Base-by-base conservation (phyloP, 2,329 filamentous ascomycete species). In the Fusarium tjaetaba region DNA sequence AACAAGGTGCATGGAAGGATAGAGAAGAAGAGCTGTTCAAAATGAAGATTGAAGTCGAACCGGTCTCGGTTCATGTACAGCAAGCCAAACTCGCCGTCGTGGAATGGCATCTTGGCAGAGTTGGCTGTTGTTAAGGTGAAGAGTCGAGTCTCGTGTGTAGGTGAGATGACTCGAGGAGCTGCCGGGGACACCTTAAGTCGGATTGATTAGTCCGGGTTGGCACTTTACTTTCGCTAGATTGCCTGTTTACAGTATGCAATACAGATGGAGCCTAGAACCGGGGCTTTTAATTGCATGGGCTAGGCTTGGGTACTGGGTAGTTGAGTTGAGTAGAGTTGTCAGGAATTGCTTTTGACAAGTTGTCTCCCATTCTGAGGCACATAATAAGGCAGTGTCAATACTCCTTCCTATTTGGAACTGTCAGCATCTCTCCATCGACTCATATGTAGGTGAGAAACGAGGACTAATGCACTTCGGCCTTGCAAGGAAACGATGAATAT, bases 41-140 rank as follows among this genome's bases (percentile, higher is more conserved):
- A 87, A 26, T 80, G 80, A 56, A 87, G 76, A 4, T 85, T 88
- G 61, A 87, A 87, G 73, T 87, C 86, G 57, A 88, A 88, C 61
- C 85, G 82, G 61, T 79, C 82, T 10, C 84, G 83, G n/a, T 36
- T 18, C 55, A 58, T 45, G 30, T 45, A 28, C 28, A 58, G 30
- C 28, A 58, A 36, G n/a, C 20, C 55, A 46, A 46, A 28, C 41
- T 58, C 55, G 0, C 30, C 3, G 7, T 58, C 30, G 2, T 24
- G 55, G 3, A 58, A 58, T 36, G 55, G 41, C 55, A 58, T 58
- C 30, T 43, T 45, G 30, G 18, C 7, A 16, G 30, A 46, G 2
- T 36, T 46, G n/a, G n/a, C 41, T 22, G 14, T n/a, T 34, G 39
- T 24, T 24, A 2, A 49, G 6, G 32, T 52, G n/a, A 52, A 36